Evolutionary conservation across 176 grass and related monocot genomes (phyloP).

Genomic region (Saccharum spontaneum): DNA sequence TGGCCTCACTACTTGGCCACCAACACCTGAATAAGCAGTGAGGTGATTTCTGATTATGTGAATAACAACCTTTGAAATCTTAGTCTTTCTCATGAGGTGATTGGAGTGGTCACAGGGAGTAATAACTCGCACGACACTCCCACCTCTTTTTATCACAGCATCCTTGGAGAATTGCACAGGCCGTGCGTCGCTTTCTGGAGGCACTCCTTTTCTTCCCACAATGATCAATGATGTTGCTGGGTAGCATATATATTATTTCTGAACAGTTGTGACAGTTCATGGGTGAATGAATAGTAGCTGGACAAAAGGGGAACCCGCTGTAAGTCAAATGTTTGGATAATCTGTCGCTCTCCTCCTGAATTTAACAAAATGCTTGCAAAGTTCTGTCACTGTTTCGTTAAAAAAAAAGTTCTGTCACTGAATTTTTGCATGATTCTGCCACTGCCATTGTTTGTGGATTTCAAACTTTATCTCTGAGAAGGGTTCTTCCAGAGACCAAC

Average conservation of each 20-base stretch:
- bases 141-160: conserved; percentile 4
- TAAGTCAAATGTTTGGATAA: conserved; percentile 16
- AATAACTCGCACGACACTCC: conserved; percentile 24
- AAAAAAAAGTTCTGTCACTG: neutral
- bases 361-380: neutral
- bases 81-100: conserved; percentile 11
- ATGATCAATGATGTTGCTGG: conserved; percentile 7
- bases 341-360: neutral
- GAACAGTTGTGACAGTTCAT: neutral
- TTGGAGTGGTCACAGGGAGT: conserved; percentile 21
- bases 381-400: neutral
- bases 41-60: conserved; percentile 8
- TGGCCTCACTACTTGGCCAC: conserved; percentile 27
- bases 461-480: conserved; percentile 9
- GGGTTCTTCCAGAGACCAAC: neutral
- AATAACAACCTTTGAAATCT: conserved; percentile 21
- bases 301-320: neutral
- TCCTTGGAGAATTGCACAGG: conserved; percentile 1
- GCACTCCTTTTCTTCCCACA: neutral
- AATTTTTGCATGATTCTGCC: neutral
- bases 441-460: neutral
- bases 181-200: neutral
- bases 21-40: conserved; percentile 23
- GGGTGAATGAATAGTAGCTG: neutral
- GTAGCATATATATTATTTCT: conserved; percentile 3